These are phyloP conservation scores for Ogataea pilisensis DNA, from an alignment of 805 yeast genomes.

Conservation along the genomic window DNA sequence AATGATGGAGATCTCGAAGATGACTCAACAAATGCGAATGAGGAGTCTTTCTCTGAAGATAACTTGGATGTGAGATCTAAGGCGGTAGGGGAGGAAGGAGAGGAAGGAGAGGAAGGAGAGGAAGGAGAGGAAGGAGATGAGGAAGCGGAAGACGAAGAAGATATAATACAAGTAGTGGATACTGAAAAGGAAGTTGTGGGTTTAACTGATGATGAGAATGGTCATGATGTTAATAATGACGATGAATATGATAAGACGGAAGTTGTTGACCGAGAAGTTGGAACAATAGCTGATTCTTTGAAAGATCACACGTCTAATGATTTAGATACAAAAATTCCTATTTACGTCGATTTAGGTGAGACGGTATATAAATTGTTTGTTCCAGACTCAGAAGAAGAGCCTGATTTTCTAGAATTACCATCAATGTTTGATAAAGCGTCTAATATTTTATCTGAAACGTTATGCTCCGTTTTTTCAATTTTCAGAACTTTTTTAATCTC, in stretches of 20 bases:
- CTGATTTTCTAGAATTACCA: slow-evolving; percentile 21
- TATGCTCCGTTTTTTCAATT: slow-evolving; percentile 9
- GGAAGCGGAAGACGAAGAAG: neutral
- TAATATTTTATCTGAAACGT: slow-evolving; percentile 6
- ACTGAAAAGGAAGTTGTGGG: neutral
- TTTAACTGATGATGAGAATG: neutral
- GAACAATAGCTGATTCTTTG: too few relatives aligned
- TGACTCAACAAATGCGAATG: too few relatives aligned
- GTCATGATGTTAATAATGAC: too few relatives aligned
- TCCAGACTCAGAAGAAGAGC: slow-evolving; percentile 20
- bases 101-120: slow-evolving; percentile 1
- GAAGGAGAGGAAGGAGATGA: slow-evolving; percentile 6
- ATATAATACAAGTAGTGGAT: neutral
- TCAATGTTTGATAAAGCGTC: slow-evolving; percentile 17
- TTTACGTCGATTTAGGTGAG: slow-evolving; percentile 27
- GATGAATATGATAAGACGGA: too few relatives aligned
- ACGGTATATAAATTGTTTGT: slow-evolving; percentile 23
- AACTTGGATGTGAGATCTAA: too few relatives aligned
- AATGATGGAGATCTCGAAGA: too few relatives aligned
- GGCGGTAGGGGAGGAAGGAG: neutral
- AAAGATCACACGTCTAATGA: too few relatives aligned
- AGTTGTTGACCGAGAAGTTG: too few relatives aligned
- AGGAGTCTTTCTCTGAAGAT: too few relatives aligned
- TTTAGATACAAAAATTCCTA: slow-evolving; percentile 14
- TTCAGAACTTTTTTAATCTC: slow-evolving; percentile 8